Percentiles rank a stretch among this genome's conserved stretches.
These are phyloP conservation scores for Cryptosporidium meleagridis DNA, from an alignment of 169 alveolate species.

Conservation along the genomic window DNA sequence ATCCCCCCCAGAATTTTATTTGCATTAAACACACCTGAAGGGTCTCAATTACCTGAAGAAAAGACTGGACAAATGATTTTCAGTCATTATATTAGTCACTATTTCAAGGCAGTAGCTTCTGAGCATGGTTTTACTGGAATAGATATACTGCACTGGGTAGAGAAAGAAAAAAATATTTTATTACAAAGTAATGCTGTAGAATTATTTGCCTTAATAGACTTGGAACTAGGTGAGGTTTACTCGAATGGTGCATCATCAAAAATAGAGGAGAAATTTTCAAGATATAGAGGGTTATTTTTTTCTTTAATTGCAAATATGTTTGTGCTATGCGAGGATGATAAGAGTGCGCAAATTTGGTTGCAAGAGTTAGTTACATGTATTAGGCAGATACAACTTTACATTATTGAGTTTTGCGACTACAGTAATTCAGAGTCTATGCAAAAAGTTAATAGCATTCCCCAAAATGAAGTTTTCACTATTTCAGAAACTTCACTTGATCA, in stretches of 20 bases:
- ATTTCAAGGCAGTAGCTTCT: constrained; percentile 51
- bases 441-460: constrained; percentile 3
- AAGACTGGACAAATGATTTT: constrained; percentile 60
- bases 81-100: constrained; percentile 64
- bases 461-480: constrained; percentile 32
- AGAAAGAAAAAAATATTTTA: constrained; percentile 42
- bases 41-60: constrained; percentile 54
- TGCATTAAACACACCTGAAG: constrained; percentile 50
- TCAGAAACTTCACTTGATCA: constrained; percentile 25
- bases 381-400: constrained; percentile 56
- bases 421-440: not conserved
- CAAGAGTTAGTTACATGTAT: constrained; percentile 63
- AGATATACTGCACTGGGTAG: constrained; percentile 66
- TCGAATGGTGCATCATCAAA: constrained; percentile 2
- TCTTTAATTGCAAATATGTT: constrained; percentile 68
- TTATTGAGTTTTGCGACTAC: constrained; percentile 33
- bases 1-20: constrained; percentile 56
- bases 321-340: constrained; percentile 46
- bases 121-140: constrained; percentile 65
- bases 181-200: constrained; percentile 53
- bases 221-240: constrained; percentile 60
- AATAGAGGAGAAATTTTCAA: constrained; percentile 24
- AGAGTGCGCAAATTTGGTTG: constrained; percentile 53
- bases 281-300: constrained; percentile 54
- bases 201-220: constrained; percentile 38